Evolutionary conservation across 2,329 filamentous ascomycete species (phyloP).

Genomic region (Alternaria sp.): DNA sequence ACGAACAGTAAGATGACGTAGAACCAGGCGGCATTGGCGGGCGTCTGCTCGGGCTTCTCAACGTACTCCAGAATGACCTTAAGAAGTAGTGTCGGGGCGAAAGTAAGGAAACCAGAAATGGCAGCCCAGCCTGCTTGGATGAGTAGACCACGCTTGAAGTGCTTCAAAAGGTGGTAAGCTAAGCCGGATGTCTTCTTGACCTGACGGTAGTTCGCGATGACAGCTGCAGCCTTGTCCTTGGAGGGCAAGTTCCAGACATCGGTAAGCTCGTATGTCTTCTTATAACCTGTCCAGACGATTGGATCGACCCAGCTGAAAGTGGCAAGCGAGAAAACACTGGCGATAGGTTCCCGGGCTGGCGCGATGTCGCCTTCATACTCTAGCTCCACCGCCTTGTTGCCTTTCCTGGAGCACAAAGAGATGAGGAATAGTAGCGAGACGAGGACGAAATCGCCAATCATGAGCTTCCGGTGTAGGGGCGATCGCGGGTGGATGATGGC

Average conservation of each 20-base stretch:
- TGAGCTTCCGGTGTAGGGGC: slow-evolving; percentile 65
- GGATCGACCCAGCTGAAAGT: slow-evolving; percentile 92
- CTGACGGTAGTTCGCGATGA: slow-evolving; percentile 83
- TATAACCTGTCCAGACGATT: slow-evolving; percentile 89
- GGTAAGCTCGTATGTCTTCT: slow-evolving; percentile 78
- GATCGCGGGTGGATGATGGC: slow-evolving; percentile 78
- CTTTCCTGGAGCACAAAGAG: slow-evolving; percentile 82
- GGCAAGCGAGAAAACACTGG: slow-evolving; percentile 84
- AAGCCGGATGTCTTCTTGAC: slow-evolving; percentile 81
- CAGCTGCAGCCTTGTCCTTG: slow-evolving; percentile 82
- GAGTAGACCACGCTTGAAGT: slow-evolving; percentile 79
- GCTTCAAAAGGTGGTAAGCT: slow-evolving; percentile 79
- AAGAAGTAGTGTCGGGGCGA: slow-evolving; percentile 87
- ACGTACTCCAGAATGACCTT: slow-evolving; percentile 93
- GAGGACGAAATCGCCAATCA: slow-evolving; percentile 76
- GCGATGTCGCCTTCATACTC: slow-evolving; percentile 89
- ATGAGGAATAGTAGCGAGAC: slow-evolving; percentile 76
- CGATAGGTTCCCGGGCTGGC: slow-evolving; percentile 84
- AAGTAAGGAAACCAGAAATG: slow-evolving; percentile 81
- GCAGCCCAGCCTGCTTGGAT: slow-evolving; percentile 82
- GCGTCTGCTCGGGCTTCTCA: slow-evolving; percentile 77
- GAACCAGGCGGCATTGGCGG: slow-evolving; percentile 90
- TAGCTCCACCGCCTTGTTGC: slow-evolving; percentile 85
- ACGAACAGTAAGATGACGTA: slow-evolving; percentile 90
- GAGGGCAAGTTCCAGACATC: slow-evolving; percentile 92